Evolutionary conservation across 179 eudicot genomes (phyloP).

Genomic region (Silene coronaria): DNA sequence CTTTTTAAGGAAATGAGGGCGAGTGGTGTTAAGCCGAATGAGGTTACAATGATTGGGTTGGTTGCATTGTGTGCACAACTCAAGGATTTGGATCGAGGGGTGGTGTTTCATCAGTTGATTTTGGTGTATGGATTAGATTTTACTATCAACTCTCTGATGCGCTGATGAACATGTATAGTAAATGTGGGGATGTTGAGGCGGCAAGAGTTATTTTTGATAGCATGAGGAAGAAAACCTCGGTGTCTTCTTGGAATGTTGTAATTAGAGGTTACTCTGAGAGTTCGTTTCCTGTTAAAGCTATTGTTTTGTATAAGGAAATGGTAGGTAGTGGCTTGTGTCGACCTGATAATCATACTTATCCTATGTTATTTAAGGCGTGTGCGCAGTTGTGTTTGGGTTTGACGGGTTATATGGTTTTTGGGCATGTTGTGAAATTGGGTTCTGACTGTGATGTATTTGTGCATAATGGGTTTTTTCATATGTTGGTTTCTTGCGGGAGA

Average conservation of each 20-base stretch:
- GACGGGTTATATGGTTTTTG: conserved; percentile 51
- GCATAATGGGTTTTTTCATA: conserved; percentile 56
- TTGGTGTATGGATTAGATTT: conserved; percentile 31
- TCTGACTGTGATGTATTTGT: conserved; percentile 54
- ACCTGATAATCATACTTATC: conserved; percentile 73
- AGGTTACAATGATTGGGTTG: conserved; percentile 71
- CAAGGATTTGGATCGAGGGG: conserved; percentile 56
- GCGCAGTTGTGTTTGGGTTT: conserved; percentile 33
- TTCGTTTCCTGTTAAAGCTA: conserved; percentile 28
- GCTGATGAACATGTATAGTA: conserved; percentile 71
- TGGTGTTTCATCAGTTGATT: conserved; percentile 42
- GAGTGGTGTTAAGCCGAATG: conserved; percentile 54
- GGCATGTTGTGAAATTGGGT: conserved; percentile 57
- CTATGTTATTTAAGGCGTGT: conserved; percentile 59
- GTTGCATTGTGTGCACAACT: conserved; percentile 54
- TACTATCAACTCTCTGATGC: conserved; percentile 42
- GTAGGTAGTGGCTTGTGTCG: conserved; percentile 26
- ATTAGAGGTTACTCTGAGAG: conserved; percentile 52
- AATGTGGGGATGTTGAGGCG: conserved; percentile 57
- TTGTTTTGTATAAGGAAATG: conserved; percentile 57
- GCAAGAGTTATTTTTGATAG: conserved; percentile 54
- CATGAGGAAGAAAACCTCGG: conserved; percentile 23
- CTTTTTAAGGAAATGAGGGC: conserved; percentile 52
- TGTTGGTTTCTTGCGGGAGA: conserved; percentile 50
- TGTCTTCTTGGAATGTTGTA: conserved; percentile 45